phyloP scores from a whole-genome alignment of 2,329 filamentous ascomycete genomes.

The Uncinocarpus reesii region DNA sequence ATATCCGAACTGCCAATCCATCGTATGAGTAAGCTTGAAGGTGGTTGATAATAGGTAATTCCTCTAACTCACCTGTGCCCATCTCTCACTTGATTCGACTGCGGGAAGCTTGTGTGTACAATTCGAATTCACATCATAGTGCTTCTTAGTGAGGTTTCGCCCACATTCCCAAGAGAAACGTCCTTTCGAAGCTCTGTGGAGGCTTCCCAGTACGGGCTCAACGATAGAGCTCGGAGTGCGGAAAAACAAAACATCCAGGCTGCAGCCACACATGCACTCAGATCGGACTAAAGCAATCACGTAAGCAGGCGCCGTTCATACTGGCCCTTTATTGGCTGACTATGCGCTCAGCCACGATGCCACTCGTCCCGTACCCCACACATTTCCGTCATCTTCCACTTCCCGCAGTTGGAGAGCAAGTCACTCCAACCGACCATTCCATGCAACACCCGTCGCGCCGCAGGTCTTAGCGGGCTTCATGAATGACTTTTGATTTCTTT shows the following conservation, averaged over 20 bases:
- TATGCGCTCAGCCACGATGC: background rate
- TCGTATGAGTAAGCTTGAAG: background rate
- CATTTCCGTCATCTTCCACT: slow-evolving; percentile 7
- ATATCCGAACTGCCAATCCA: slow-evolving; percentile 61
- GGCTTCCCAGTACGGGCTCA: background rate
- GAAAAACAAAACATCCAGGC: background rate
- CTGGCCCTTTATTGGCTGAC: background rate
- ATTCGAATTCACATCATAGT: too few species aligned
- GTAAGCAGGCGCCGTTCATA: background rate
- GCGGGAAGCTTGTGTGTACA: too few species aligned
- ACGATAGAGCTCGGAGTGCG: background rate
- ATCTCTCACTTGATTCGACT: background rate
- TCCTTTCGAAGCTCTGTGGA: too few species aligned
- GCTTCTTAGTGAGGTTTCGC: too few species aligned
- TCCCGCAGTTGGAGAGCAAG: background rate
- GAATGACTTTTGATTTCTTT: background rate
- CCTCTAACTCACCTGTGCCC: slow-evolving; percentile 13
- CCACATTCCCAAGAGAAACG: too few species aligned
- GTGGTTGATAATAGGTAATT: background rate
- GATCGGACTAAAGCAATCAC: background rate
- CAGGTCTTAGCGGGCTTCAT: too few species aligned
- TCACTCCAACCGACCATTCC: background rate
- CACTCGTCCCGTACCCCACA: background rate
- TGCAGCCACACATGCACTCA: background rate
- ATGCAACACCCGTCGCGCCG: too few species aligned